These are phyloP conservation scores for Cyamopsis tetragonoloba DNA, from an alignment of 306 rosid species.

Conservation along the genomic window DNA sequence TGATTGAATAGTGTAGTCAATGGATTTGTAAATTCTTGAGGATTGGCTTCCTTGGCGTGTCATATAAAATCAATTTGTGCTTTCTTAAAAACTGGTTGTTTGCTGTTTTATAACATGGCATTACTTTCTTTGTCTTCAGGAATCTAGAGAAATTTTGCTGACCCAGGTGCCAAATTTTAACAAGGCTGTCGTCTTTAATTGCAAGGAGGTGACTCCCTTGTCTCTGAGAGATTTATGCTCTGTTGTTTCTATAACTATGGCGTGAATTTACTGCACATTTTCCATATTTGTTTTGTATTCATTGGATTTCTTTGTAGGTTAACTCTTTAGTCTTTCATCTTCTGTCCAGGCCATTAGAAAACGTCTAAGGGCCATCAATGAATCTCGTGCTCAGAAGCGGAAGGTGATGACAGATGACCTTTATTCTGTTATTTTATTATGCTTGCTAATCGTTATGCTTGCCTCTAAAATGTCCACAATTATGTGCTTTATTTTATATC, in stretches of 20 bases:
- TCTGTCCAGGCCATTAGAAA: conserved; percentile 73
- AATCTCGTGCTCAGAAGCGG: conserved; percentile 91
- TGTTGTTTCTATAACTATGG: background rate
- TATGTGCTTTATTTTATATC: background rate
- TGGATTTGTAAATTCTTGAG: conserved; percentile 19
- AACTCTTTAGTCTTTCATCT: conserved; percentile 15
- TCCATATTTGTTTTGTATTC: conserved; percentile 16
- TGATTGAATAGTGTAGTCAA: conserved; percentile 9
- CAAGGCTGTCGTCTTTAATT: conserved; percentile 60
- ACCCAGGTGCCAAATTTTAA: conserved; percentile 53
- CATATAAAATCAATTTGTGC: conserved; percentile 8
- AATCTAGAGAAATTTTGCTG: conserved; percentile 61
- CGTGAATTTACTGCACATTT: conserved; percentile 7
- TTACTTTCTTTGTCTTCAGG: conserved; percentile 53
- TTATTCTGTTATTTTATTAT: conserved; percentile 18
- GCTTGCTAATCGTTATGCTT: conserved; percentile 6
- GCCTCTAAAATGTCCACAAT: background rate
- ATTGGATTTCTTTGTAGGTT: conserved; percentile 9
- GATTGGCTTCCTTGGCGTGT: conserved; percentile 7
- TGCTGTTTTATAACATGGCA: conserved; percentile 21
- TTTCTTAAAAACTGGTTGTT: conserved; percentile 3
- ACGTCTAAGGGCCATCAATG: conserved; percentile 90
- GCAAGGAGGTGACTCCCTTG: conserved; percentile 72
- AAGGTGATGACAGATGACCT: conserved; percentile 55
- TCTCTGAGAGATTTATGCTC: conserved; percentile 16